phyloP scores from a whole-genome alignment of 805 yeast species.

The Teunomyces cretensis region DNA sequence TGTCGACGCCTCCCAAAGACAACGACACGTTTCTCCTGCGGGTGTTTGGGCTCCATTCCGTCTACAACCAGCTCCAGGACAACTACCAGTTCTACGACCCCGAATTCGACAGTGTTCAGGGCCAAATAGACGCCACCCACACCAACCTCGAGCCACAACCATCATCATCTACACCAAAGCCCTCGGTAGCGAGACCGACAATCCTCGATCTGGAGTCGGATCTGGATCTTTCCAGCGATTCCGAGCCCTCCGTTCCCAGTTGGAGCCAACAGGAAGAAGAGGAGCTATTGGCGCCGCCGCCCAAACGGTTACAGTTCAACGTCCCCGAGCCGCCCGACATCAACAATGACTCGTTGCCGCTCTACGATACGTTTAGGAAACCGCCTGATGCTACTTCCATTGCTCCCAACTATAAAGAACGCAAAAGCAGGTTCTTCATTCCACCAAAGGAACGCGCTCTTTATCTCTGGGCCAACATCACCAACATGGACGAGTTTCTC shows the following conservation, averaged over 20 bases:
- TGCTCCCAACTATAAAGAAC: slow-evolving; percentile 5
- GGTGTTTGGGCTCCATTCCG: slow-evolving; percentile 55
- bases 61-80: slow-evolving; percentile 41
- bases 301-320: slow-evolving; percentile 11
- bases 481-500: slow-evolving; percentile 83
- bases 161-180: background rate
- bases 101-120: slow-evolving; percentile 21
- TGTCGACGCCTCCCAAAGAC: slow-evolving; percentile 1
- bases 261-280: background rate
- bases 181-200: background rate
- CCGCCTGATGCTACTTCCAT: slow-evolving; percentile 1
- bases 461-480: slow-evolving; percentile 96
- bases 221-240: background rate
- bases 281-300: slow-evolving; percentile 4
- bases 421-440: slow-evolving; percentile 17
- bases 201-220: slow-evolving; percentile 8
- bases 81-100: slow-evolving; percentile 41
- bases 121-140: background rate
- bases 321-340: slow-evolving; percentile 10
- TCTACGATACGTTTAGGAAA: slow-evolving; percentile 11
- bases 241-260: background rate
- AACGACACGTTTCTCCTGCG: slow-evolving; percentile 60
- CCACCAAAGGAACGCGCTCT: slow-evolving; percentile 70
- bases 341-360: slow-evolving; percentile 10
- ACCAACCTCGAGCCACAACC: background rate